Evolutionary conservation across 768 basidiomycete species (phyloP).

Genomic region (Tephrocybe sp.): DNA sequence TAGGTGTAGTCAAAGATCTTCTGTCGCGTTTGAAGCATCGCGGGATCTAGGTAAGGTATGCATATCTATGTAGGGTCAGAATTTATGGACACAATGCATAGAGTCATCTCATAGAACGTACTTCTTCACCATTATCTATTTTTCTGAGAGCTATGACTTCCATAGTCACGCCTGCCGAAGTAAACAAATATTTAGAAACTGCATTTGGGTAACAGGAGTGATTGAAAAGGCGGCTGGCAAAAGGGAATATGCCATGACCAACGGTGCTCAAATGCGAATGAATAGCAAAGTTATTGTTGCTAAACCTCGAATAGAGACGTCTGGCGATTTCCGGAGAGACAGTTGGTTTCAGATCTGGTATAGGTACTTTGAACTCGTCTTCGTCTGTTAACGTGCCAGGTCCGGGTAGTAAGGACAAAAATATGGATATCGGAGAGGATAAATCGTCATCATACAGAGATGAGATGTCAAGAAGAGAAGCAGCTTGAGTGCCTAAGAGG

Average conservation of each 20-base stretch:
- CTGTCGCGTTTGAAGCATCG: slow-evolving; percentile 57
- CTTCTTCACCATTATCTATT: slow-evolving; percentile 64
- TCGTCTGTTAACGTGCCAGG: slow-evolving; percentile 26
- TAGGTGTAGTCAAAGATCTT: slow-evolving; percentile 60
- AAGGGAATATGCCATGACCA: slow-evolving; percentile 74
- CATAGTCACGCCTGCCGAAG: slow-evolving; percentile 44
- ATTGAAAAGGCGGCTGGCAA: slow-evolving; percentile 79
- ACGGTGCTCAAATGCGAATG: slow-evolving; percentile 69
- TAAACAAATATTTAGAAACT: slow-evolving; percentile 55
- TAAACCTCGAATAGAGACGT: slow-evolving; percentile 55
- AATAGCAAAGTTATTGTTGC: slow-evolving; percentile 80
- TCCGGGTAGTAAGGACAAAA: slow-evolving; percentile 46
- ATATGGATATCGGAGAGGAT: slow-evolving; percentile 27
- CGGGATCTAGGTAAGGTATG: slow-evolving; percentile 78
- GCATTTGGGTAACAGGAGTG: slow-evolving; percentile 81
- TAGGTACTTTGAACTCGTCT: slow-evolving; percentile 16
- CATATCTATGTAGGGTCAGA: slow-evolving; percentile 47
- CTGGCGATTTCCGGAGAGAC: slow-evolving; percentile 25
- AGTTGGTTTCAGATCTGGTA: slow-evolving; percentile 32
- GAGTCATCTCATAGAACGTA: slow-evolving; percentile 23
- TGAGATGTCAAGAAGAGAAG: slow-evolving; percentile 15
- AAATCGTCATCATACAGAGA: slow-evolving; percentile 21
- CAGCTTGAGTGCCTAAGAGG: slow-evolving; percentile 43
- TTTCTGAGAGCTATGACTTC: slow-evolving; percentile 62
- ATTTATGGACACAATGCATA: neutral